Percentiles rank a stretch among this genome's conserved stretches.
Evolutionary conservation across 176 grass and related monocot genomes (phyloP).

Genomic region (Aegilops speltoides): DNA sequence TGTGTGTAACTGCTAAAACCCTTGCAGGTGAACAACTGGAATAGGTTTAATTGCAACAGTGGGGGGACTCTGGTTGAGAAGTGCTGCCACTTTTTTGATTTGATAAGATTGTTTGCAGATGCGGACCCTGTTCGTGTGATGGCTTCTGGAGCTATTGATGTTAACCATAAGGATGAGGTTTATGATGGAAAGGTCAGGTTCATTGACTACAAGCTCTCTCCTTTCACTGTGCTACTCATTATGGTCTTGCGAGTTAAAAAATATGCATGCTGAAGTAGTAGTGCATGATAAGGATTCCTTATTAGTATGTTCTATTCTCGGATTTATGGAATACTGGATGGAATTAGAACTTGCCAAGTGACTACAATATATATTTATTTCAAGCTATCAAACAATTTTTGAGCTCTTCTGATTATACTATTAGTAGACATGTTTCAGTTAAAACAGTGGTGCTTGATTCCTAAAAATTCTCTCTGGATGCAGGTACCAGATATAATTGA

Average conservation of each 20-base stretch:
- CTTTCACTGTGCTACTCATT: background rate
- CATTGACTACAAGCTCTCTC: conserved; percentile 10
- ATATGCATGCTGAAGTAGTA: background rate
- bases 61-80: conserved; percentile 95
- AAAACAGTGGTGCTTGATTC: background rate
- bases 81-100: conserved; percentile 96
- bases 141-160: conserved; percentile 94
- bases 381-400: background rate
- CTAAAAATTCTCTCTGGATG: conserved; percentile 11
- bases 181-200: conserved; percentile 85
- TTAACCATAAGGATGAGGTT: conserved; percentile 89
- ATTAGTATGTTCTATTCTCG: background rate
- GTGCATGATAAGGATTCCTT: background rate
- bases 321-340: background rate
- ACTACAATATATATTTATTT: background rate
- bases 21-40: conserved; percentile 90
- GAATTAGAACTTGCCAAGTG: background rate
- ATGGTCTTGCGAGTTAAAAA: background rate
- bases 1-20: conserved; percentile 27
- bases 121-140: conserved; percentile 91
- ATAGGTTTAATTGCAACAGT: conserved; percentile 92
- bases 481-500: conserved; percentile 95
- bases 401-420: background rate
- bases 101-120: conserved; percentile 83
- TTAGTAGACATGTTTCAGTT: background rate